Evolutionary conservation across 768 basidiomycete genomes (phyloP).

Genomic region (Mycena chlorophos): DNA sequence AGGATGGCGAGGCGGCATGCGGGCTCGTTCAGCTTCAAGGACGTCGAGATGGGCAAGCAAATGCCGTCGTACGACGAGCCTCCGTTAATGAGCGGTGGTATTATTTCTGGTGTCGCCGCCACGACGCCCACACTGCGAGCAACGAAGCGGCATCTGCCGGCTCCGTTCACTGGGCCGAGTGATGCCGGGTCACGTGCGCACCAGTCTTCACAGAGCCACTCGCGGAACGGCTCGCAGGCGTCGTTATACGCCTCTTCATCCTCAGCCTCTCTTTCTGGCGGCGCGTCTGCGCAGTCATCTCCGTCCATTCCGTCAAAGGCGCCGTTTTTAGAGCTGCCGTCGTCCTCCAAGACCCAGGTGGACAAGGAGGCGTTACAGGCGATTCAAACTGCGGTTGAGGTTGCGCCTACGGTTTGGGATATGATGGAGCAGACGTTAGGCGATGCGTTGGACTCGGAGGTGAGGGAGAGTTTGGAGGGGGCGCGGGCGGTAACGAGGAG

Average conservation of each 20-base stretch:
- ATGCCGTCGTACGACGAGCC: constrained; percentile 64
- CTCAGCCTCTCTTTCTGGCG: constrained; percentile 37
- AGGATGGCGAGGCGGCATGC: constrained; percentile 78
- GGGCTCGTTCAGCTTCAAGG: constrained; percentile 93
- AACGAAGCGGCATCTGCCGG: constrained; percentile 49
- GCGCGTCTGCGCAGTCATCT: constrained; percentile 35
- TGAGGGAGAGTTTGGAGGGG: constrained; percentile 54
- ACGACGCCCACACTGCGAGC: constrained; percentile 46
- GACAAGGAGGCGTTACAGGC: constrained; percentile 80
- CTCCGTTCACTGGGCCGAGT: constrained; percentile 31
- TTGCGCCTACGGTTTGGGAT: constrained; percentile 81
- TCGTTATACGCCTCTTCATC: constrained; percentile 41
- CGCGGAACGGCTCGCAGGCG: constrained; percentile 42
- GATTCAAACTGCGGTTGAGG: constrained; percentile 74
- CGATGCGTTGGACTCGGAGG: constrained; percentile 45
- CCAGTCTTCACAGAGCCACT: constrained; percentile 31
- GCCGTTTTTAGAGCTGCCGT: constrained; percentile 47
- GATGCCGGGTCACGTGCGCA: constrained; percentile 23
- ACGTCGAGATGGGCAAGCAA: constrained; percentile 84
- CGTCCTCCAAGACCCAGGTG: constrained; percentile 61
- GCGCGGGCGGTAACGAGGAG: constrained; percentile 67
- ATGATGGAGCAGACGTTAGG: constrained; percentile 71
- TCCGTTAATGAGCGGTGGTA: constrained; percentile 37
- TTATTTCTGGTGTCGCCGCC: constrained; percentile 35
- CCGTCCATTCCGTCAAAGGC: constrained; percentile 41